These are phyloP conservation scores for Scutellaria baicalensis DNA, from an alignment of 257 asterid genomes.

Conservation along the genomic window DNA sequence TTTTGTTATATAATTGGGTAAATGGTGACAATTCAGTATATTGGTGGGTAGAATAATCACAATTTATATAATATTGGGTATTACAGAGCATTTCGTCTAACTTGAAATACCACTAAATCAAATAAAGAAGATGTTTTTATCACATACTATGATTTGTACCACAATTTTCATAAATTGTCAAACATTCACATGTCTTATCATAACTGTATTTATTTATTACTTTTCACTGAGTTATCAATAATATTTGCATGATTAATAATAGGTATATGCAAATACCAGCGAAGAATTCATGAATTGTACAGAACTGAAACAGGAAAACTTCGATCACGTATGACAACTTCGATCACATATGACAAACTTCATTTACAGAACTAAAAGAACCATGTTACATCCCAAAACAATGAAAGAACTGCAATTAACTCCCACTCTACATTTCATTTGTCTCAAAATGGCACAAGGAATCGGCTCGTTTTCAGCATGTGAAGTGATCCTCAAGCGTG, in stretches of 20 bases:
- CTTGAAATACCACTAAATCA: too few species aligned
- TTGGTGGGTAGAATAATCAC: too few species aligned
- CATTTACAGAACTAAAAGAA: neutral
- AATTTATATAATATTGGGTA: too few species aligned
- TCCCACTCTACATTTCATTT: slow-evolving; percentile 1
- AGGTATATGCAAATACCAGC: too few species aligned
- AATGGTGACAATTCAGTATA: too few species aligned
- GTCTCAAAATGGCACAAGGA: neutral
- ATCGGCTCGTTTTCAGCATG: slow-evolving; percentile 25
- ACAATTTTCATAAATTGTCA: too few species aligned
- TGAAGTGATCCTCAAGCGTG: slow-evolving; percentile 66
- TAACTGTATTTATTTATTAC: too few species aligned
- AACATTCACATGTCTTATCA: too few species aligned
- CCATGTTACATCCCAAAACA: neutral
- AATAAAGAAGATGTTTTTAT: too few species aligned
- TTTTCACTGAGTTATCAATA: too few species aligned
- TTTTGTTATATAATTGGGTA: too few species aligned
- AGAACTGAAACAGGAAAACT: neutral
- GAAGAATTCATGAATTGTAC: neutral
- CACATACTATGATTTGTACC: neutral
- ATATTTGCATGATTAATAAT: neutral
- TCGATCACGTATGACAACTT: neutral
- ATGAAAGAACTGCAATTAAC: neutral
- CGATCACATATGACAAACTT: neutral
- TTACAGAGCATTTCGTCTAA: too few species aligned